Conservation (phyloP, 345 rosid species). For the Linum lewisii region DNA sequence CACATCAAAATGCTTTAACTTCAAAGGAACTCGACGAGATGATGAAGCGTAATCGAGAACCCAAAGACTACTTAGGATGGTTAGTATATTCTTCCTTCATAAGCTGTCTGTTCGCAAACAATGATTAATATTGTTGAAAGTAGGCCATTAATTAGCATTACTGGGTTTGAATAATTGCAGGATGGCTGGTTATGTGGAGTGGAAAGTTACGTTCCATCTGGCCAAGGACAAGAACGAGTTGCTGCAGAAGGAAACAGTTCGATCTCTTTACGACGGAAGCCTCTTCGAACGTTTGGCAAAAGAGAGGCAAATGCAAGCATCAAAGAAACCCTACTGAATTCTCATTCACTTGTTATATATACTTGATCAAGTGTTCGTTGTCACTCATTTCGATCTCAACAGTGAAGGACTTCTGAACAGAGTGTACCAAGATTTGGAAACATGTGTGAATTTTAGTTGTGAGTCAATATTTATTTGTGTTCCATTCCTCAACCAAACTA, state of each 20-base stretch:
- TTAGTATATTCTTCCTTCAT: not conserved
- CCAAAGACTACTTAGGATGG: not conserved
- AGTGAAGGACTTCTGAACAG: too few relatives aligned
- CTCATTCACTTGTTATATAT: not conserved
- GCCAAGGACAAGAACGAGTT: conserved; percentile 3
- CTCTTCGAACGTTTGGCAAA: not conserved
- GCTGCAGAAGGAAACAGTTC: conserved; percentile 2
- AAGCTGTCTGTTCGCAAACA: too few relatives aligned
- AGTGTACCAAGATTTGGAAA: too few relatives aligned
- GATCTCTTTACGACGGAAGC: conserved; percentile 4
- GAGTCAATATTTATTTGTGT: too few relatives aligned
- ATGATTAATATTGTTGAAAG: too few relatives aligned
- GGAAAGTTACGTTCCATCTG: not conserved
- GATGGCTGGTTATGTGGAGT: not conserved
- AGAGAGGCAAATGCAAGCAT: not conserved
- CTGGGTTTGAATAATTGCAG: too few relatives aligned
- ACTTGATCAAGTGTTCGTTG: too few relatives aligned
- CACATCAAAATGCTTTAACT: conserved; percentile 1
- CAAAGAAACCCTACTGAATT: not conserved
- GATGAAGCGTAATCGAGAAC: not conserved
- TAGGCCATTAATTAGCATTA: too few relatives aligned
- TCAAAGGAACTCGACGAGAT: too few relatives aligned
- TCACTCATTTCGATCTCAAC: too few relatives aligned
- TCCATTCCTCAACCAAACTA: too few relatives aligned
- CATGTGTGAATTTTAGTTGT: too few relatives aligned